Base-by-base conservation (phyloP, 768 basidiomycete species). In the Russula lepida region DNA sequence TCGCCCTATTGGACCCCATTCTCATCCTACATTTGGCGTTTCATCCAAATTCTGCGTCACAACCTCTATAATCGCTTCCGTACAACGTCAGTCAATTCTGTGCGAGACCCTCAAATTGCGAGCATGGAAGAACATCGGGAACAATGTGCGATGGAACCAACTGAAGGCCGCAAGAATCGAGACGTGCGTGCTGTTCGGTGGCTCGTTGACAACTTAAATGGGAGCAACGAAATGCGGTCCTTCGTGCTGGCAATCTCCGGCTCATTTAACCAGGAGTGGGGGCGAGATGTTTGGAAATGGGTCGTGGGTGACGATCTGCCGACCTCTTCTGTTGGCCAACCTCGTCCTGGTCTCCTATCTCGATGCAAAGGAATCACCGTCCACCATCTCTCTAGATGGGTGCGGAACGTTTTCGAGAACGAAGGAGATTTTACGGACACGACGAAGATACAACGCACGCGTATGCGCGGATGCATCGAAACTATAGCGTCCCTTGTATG, bases 201-300 rank as follows among this genome's bases (percentile, higher is more conserved):
- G 35, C 35, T 35, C 2, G 33, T 35, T 0, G 13, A 35, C 12
- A 35, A 35, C 8, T 12, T 35, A 1, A 33, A 33, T 12, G 33
- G 30, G 30, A 32, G 4, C 30, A 32, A 32, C 7, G 30, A 32
- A 6, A 32, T 6, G 30, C 3, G 13, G 21, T n/a, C 46, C 0
- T 54, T 63, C 32, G 47, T 50, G 2, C 27, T 53, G 33, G 53
- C 39, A 8, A 63, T 63, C 4, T 53, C 62, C 2, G 58, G 58
- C 25, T 50, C 58, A 15, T 60, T 63, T 48, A 17, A 46, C n/a
- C 27, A 8, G 19, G 21, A 51, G n/a, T 62, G 51, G 56, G 56
- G 61, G 7, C 13, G 47, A 35, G 3, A 51, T 3, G 61, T 54
- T 4, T 62, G 56, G 61, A 41, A 12, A n/a, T 27, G 19, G 6